Evolutionary conservation across 2,329 filamentous ascomycete genomes (phyloP).

Genomic region (Xylaria sp.): DNA sequence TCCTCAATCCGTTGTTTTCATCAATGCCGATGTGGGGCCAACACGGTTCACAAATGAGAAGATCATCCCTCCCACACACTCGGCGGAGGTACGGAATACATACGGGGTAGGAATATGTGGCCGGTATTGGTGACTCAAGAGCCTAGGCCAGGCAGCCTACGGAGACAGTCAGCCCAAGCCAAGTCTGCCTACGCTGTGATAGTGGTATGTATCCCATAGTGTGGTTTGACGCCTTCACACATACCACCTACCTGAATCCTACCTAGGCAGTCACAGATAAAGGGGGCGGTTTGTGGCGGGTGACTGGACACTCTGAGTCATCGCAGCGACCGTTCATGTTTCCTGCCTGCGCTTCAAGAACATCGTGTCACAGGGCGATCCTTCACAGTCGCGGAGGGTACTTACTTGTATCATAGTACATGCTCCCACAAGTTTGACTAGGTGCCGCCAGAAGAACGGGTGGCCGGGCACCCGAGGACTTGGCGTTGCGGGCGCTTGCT

Average conservation of each 20-base stretch:
- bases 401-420: not conserved
- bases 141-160: not conserved
- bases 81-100: not conserved
- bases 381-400: not conserved
- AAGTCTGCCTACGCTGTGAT: not conserved
- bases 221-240: no score
- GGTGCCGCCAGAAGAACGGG: not conserved
- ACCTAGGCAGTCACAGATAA: not conserved
- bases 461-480: constrained; percentile 12
- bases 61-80: not conserved
- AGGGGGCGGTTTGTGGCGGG: constrained; percentile 6
- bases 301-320: constrained; percentile 11
- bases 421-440: not conserved
- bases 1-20: not conserved
- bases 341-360: not conserved
- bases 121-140: not conserved
- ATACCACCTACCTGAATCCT: not conserved
- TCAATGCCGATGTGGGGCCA: not conserved
- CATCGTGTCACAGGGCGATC: constrained; percentile 5
- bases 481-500: not conserved
- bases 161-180: not conserved
- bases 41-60: not conserved
- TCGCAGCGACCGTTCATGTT: not conserved
- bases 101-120: no score
- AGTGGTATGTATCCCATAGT: no score